Conservation (phyloP, 2,329 filamentous ascomycete species). For the Alternaria alternata region DNA sequence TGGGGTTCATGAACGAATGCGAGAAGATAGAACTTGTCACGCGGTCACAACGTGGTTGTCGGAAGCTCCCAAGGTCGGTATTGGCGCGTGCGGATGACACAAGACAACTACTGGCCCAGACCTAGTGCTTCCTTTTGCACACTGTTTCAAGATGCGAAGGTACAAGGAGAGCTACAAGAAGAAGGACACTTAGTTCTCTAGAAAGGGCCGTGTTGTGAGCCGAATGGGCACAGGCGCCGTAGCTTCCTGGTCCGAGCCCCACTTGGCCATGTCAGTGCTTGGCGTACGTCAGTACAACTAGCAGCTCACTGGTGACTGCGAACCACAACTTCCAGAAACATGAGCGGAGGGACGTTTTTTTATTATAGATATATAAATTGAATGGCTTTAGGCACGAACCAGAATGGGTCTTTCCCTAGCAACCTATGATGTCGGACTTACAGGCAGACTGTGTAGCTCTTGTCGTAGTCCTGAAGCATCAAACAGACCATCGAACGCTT, state of each 20-base stretch:
- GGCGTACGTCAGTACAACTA: slow-evolving; percentile 15
- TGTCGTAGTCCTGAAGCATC: not conserved
- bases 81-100: slow-evolving; percentile 8
- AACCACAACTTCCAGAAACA: not conserved
- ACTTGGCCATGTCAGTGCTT: slow-evolving; percentile 2
- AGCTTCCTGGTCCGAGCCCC: slow-evolving; percentile 3
- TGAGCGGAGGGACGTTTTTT: not conserved
- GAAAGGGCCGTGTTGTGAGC: not conserved
- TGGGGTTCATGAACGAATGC: not conserved
- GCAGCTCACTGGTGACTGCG: not conserved
- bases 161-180: not conserved
- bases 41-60: slow-evolving; percentile 9
- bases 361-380: not conserved
- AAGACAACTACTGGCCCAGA: not conserved
- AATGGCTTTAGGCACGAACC: not conserved
- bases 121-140: not conserved
- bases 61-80: not conserved
- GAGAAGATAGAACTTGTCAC: slow-evolving; percentile 7
- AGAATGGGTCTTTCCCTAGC: not conserved
- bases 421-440: not conserved
- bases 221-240: slow-evolving; percentile 6
- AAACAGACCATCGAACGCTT: not conserved
- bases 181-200: not conserved
- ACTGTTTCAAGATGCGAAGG: not conserved
- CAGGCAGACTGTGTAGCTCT: not conserved